Evolutionary conservation across 805 yeast genomes (phyloP).

Genomic region (Candida silvicultrix): DNA sequence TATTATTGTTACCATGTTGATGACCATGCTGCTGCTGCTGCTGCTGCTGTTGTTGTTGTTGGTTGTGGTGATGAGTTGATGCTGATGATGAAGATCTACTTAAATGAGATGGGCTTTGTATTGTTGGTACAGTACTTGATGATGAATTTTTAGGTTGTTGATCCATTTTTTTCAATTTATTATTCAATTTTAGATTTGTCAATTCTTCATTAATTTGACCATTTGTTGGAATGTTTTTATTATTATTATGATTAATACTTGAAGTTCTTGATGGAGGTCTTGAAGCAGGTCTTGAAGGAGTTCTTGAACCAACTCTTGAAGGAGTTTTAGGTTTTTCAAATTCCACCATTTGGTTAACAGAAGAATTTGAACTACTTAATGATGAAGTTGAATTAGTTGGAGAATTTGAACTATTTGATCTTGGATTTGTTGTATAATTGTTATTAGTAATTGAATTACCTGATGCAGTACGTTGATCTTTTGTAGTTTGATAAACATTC

Average conservation of each 20-base stretch:
- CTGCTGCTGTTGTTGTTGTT: too few species aligned
- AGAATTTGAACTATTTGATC: conserved; percentile 1
- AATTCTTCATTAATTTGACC: conserved; percentile 3
- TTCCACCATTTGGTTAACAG: conserved; percentile 1
- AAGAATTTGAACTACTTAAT: conserved; percentile 1
- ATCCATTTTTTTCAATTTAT: background rate
- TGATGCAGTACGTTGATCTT: background rate
- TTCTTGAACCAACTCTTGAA: background rate
- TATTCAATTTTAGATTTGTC: conserved; percentile 4
- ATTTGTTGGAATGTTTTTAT: conserved; percentile 2
- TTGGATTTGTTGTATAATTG: background rate
- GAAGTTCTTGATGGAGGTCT: conserved; percentile 11
- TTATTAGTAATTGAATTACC: background rate
- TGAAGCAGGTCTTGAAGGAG: conserved; percentile 6
- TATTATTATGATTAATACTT: conserved; percentile 7
- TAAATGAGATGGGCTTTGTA: conserved; percentile 7
- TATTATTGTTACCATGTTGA: too few species aligned
- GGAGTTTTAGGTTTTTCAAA: background rate
- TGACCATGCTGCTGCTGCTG: too few species aligned
- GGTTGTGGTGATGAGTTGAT: conserved; percentile 7
- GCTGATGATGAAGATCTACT: conserved; percentile 19
- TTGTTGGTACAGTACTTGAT: background rate
- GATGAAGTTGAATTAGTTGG: background rate
- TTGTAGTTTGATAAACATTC: background rate
- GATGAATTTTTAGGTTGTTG: background rate